Evolutionary conservation across 2,329 filamentous ascomycete species (phyloP).

Genomic region (Colletotrichum sidae): DNA sequence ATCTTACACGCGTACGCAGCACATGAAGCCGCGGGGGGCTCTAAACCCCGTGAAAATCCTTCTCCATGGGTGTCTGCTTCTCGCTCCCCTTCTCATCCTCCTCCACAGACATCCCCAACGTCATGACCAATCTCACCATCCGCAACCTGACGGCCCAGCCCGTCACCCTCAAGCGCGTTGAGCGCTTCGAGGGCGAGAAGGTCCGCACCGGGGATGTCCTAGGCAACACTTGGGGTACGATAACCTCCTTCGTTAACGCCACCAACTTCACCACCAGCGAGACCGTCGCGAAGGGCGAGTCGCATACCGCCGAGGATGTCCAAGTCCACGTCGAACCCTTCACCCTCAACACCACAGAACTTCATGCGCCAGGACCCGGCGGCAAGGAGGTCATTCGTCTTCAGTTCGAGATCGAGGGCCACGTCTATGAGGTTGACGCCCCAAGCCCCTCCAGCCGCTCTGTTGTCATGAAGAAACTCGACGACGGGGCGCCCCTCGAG

Average conservation of each 20-base stretch:
- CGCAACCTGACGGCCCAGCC: slow-evolving; percentile 83
- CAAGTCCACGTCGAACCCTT: slow-evolving; percentile 77
- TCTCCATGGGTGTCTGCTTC: slow-evolving; percentile 29
- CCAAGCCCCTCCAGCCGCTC: slow-evolving; percentile 72
- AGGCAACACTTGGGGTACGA: slow-evolving; percentile 56
- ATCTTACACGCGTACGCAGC: slow-evolving; percentile 18
- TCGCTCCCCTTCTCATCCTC: slow-evolving; percentile 31
- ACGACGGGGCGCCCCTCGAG: slow-evolving; percentile 60
- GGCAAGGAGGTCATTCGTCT: slow-evolving; percentile 77
- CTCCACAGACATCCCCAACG: slow-evolving; percentile 32
- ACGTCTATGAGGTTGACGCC: slow-evolving; percentile 78
- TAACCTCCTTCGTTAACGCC: slow-evolving; percentile 58
- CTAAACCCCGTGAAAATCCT: slow-evolving; percentile 33
- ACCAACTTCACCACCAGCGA: slow-evolving; percentile 48
- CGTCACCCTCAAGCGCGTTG: slow-evolving; percentile 78
- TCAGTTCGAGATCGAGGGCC: slow-evolving; percentile 73
- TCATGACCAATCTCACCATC: slow-evolving; percentile 72
- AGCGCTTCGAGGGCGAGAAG: slow-evolving; percentile 73
- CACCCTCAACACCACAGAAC: slow-evolving; percentile 70
- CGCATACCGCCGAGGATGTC: slow-evolving; percentile 71
- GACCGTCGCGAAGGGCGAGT: slow-evolving; percentile 63
- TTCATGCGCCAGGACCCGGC: slow-evolving; percentile 68
- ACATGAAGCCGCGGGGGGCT: slow-evolving; percentile 28
- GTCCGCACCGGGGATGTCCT: slow-evolving; percentile 57
- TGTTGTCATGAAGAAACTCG: slow-evolving; percentile 69